Percentiles rank a stretch among this genome's conserved stretches.
These are phyloP conservation scores for Umbelopsis sp. DNA, from an alignment of 371 early-diverging fungal genomes.

Conservation along the genomic window DNA sequence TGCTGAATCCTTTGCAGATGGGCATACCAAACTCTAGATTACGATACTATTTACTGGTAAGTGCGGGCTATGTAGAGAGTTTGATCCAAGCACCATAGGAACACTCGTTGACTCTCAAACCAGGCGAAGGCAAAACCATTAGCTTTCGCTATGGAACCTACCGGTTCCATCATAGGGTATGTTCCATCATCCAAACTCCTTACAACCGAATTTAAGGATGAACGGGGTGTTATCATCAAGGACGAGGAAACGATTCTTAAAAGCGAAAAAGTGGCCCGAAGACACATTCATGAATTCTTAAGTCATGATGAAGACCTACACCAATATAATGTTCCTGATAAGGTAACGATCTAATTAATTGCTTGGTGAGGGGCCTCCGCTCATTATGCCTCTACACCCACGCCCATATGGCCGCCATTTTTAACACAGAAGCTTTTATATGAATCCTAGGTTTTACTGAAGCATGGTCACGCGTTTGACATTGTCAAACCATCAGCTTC, in stretches of 20 bases:
- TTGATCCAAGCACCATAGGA: neutral
- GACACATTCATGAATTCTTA: neutral
- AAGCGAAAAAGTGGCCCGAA: neutral
- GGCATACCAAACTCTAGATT: slow-evolving; percentile 74
- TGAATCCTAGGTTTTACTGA: slow-evolving; percentile 49
- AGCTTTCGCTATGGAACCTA: slow-evolving; percentile 46
- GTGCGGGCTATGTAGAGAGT: neutral
- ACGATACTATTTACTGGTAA: slow-evolving; percentile 68
- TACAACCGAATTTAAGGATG: slow-evolving; percentile 38
- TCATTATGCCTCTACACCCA: neutral
- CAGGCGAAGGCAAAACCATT: slow-evolving; percentile 46
- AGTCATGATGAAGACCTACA: slow-evolving; percentile 20
- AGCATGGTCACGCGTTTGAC: slow-evolving; percentile 71
- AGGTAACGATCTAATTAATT: slow-evolving; percentile 24
- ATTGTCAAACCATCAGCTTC: slow-evolving; percentile 67
- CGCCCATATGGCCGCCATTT: neutral
- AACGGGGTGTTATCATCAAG: slow-evolving; percentile 21
- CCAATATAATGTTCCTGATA: slow-evolving; percentile 43
- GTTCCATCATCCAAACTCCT: slow-evolving; percentile 49
- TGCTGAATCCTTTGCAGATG: slow-evolving; percentile 70
- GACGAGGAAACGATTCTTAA: slow-evolving; percentile 28
- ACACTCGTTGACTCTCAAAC: neutral
- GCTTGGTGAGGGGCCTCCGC: too few relatives aligned
- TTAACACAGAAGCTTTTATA: slow-evolving; percentile 22
- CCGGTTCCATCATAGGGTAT: slow-evolving; percentile 51